phyloP scores from a whole-genome alignment of 2,329 filamentous ascomycete genomes.

The Pezizomycotina sp. region DNA sequence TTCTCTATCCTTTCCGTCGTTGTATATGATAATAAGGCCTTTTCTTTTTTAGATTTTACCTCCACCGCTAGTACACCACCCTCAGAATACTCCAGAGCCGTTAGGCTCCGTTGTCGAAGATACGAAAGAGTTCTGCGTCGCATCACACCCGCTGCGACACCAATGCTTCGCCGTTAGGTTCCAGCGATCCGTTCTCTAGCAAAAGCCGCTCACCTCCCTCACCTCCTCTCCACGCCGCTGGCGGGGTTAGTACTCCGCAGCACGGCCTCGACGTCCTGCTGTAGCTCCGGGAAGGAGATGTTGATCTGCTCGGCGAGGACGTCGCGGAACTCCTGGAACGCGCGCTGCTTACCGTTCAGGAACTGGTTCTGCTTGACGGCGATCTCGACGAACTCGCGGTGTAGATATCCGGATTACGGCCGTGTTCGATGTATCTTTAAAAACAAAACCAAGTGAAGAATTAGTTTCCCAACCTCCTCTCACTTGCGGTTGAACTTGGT shows the following conservation, averaged over 20 bases:
- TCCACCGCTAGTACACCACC: too few relatives aligned
- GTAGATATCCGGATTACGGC: conserved; percentile 58
- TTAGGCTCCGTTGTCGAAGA: too few relatives aligned
- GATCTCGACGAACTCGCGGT: conserved; percentile 58
- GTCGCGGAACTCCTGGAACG: conserved; percentile 46
- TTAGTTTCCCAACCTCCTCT: conserved; percentile 2
- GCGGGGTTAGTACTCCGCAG: conserved; percentile 26
- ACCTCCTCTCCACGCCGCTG: conserved; percentile 7
- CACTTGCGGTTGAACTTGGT: conserved; percentile 19
- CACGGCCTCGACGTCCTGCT: conserved; percentile 38
- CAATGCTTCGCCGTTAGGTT: too few relatives aligned
- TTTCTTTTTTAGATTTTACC: too few relatives aligned
- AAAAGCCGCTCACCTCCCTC: too few relatives aligned
- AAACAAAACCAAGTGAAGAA: conserved; percentile 43
- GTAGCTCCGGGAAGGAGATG: conserved; percentile 43
- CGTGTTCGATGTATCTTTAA: conserved; percentile 47
- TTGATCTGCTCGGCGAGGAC: conserved; percentile 44
- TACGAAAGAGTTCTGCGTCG: too few relatives aligned
- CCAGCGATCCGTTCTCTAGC: too few relatives aligned
- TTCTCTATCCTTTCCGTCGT: too few relatives aligned
- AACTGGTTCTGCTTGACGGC: conserved; percentile 50
- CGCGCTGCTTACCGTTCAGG: conserved; percentile 46
- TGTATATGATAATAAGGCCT: too few relatives aligned
- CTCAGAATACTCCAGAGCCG: too few relatives aligned
- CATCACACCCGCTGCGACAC: too few relatives aligned